Percentiles rank a stretch among this genome's conserved stretches.
Evolutionary conservation across 495 filamentous ascomycete species (phyloP).

Genomic region (Penicillium soppii): DNA sequence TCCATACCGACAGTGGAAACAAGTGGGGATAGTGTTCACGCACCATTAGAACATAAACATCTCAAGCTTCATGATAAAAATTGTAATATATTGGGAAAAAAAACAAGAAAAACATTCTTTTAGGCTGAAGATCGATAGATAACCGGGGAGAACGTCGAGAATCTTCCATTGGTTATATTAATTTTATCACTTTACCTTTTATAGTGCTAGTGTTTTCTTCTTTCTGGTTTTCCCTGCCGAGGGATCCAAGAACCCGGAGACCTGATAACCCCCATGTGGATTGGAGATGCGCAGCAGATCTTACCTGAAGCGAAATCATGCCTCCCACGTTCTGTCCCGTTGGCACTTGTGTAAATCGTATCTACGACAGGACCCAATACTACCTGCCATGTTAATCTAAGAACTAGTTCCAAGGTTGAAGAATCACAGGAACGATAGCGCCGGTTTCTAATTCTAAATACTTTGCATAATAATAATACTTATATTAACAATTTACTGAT

Average conservation of each 20-base stretch:
- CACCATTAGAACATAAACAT: too few relatives aligned
- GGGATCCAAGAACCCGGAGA: neutral
- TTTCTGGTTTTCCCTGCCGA: neutral
- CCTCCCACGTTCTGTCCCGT: conserved; percentile 13
- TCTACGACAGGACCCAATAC: too few relatives aligned
- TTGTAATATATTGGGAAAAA: too few relatives aligned
- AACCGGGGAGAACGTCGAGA: conserved; percentile 10
- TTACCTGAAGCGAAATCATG: conserved; percentile 12
- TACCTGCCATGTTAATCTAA: too few relatives aligned
- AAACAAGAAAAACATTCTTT: conserved; percentile 1
- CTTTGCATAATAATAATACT: too few relatives aligned
- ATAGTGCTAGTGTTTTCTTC: neutral
- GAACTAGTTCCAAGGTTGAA: neutral
- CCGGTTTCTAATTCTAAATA: too few relatives aligned
- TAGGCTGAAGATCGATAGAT: conserved; percentile 9
- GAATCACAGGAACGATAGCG: neutral
- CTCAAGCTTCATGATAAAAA: neutral
- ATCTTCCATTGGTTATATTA: conserved; percentile 15
- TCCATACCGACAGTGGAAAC: conserved; percentile 1
- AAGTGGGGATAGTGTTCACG: conserved; percentile 1
- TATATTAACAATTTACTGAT: too few relatives aligned
- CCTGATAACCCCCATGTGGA: neutral
- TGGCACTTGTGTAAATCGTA: too few relatives aligned
- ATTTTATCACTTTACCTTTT: neutral
- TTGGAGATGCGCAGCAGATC: conserved; percentile 19